These are phyloP conservation scores for baker's yeast (Saccharomyces cerevisiae) DNA, from an alignment of 805 yeast species.

Conservation along the genomic window DNA sequence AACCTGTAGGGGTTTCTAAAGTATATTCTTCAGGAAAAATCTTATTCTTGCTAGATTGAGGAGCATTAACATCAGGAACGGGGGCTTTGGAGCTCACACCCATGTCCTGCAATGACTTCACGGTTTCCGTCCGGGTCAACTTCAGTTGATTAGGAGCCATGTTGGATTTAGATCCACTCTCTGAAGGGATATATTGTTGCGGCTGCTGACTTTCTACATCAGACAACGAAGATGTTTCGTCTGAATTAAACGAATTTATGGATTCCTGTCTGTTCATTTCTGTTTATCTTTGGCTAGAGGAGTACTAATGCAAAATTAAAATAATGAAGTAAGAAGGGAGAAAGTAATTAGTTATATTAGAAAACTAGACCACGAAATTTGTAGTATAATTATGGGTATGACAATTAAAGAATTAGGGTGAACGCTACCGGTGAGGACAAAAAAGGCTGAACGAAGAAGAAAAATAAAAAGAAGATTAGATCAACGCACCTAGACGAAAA, in stretches of 20 bases:
- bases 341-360: not conserved
- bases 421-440: not conserved
- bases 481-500: not conserved
- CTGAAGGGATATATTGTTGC: slow-evolving; percentile 1
- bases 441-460: not conserved
- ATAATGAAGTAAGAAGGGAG: not conserved
- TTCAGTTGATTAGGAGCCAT: slow-evolving; percentile 8
- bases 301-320: not conserved
- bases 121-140: slow-evolving; percentile 61
- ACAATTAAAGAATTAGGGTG: not conserved
- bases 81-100: slow-evolving; percentile 54
- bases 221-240: not conserved
- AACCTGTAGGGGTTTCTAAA: slow-evolving; percentile 78
- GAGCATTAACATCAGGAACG: slow-evolving; percentile 48
- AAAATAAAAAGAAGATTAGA: not conserved
- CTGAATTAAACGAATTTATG: not conserved
- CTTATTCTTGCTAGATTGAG: slow-evolving; percentile 45
- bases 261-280: slow-evolving; percentile 1
- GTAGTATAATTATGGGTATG: not conserved
- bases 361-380: not conserved
- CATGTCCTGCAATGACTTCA: slow-evolving; percentile 52
- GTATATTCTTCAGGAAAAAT: slow-evolving; percentile 91
- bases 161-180: not conserved
- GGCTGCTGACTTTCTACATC: slow-evolving; percentile 1
- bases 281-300: not conserved